Evolutionary conservation across 257 asterid genomes (phyloP), one percentile per base, ranked within the genome.

Genomic region (Leonotis leonurus): DNA sequence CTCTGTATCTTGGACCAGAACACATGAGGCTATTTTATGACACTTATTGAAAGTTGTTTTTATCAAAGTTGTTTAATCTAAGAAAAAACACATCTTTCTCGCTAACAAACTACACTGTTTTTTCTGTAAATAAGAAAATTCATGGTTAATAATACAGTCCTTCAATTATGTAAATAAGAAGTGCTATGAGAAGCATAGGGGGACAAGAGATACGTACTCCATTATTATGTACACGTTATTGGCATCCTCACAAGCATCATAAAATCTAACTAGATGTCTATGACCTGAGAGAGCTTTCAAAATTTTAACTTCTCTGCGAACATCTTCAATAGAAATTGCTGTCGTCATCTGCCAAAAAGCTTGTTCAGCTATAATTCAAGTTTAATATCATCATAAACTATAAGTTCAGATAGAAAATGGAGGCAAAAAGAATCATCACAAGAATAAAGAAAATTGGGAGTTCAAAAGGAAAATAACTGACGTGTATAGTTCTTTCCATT

Each of bases 181-280:
- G 73, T 53, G 55, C 30, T 27, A 39, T 25, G 32, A 63, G 54
- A 69, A 64, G 64, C 32, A 48, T 36, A 60, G 44, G 24, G 64
- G 25, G 70, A 67, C 46, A 63, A 77, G 69, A 66, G 67, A 62
- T 68, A 86, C 98, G 25, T 88, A 91, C 98, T 86, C 96, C 96
- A 91, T 91, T 43, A 86, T 80, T 71, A 91, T 78, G 85, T 91
- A 88, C 58, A 88, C 98, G 58, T 88, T 85, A 69, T 88, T 88
- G 75, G 87, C 70, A 73, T 91, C 96, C 83, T 88, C 96, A 67
- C 94, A 88, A 65, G 96, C 94, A 88, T 91, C 98, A 54, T 86
- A 76, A 83, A 76, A 91, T 72, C 85, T 80, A 75, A 88, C 94
- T 43, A 88, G 86, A 80, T 91, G 89, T 72, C 80, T 84, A 78